These are phyloP conservation scores for Acanthamoeba healyi DNA, from an alignment of 208 protist species.

Conservation along the genomic window DNA sequence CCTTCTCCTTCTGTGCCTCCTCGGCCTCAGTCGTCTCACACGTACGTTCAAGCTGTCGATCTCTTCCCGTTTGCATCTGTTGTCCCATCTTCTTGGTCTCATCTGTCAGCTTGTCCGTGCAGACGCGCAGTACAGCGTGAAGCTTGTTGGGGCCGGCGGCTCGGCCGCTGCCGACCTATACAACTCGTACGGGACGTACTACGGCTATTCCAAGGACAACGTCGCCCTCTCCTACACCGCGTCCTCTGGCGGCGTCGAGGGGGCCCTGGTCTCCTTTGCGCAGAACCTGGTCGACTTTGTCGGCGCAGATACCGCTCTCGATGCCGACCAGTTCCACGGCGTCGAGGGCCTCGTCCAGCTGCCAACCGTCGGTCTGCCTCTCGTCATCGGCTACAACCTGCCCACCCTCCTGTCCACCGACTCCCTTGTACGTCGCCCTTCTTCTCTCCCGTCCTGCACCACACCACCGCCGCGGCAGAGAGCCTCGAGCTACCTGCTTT, in stretches of 20 bases:
- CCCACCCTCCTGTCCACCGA: not conserved
- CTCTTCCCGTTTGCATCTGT: too few relatives aligned
- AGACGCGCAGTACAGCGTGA: not conserved
- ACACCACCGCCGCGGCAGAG: too few relatives aligned
- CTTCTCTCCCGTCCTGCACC: too few relatives aligned
- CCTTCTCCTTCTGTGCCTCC: too few relatives aligned
- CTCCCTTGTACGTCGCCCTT: not conserved
- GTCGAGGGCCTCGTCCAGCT: not conserved
- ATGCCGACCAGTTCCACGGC: not conserved
- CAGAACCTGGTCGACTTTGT: conserved; percentile 26
- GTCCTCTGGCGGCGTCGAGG: not conserved
- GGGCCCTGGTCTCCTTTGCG: not conserved
- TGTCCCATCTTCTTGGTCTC: too few relatives aligned
- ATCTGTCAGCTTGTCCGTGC: too few relatives aligned
- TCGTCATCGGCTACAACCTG: not conserved
- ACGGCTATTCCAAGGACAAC: conserved; percentile 14
- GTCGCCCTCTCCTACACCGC: not conserved
- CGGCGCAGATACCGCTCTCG: not conserved
- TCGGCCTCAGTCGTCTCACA: too few relatives aligned
- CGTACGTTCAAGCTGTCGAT: too few relatives aligned
- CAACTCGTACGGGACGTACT: not conserved
- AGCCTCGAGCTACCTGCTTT: too few relatives aligned
- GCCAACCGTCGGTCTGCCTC: not conserved
- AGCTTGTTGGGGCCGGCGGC: not conserved
- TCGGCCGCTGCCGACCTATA: not conserved